Conservation (phyloP, 2,329 filamentous ascomycete genomes). For the Aureobasidium sp. region DNA sequence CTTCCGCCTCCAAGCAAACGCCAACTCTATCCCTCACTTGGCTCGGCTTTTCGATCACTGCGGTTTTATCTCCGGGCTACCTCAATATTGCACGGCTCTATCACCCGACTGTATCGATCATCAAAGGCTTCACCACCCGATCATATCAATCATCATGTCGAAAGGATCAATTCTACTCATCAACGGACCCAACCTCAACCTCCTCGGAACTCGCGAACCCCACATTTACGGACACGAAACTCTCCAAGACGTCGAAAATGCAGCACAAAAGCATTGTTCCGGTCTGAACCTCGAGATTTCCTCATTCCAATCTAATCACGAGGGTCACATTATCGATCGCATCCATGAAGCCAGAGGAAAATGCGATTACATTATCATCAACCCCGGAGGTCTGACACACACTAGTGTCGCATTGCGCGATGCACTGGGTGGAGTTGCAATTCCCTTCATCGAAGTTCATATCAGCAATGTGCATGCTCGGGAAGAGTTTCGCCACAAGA, state of each 20-base stretch:
- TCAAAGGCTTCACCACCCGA: too few species aligned
- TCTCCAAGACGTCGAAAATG: conserved; percentile 50
- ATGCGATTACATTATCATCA: conserved; percentile 62
- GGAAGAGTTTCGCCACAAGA: conserved; percentile 60
- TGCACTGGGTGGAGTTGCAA: conserved; percentile 57
- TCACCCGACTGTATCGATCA: too few species aligned
- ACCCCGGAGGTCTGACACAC: conserved; percentile 67
- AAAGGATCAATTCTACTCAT: conserved; percentile 53
- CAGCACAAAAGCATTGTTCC: conserved; percentile 39
- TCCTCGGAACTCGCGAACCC: conserved; percentile 67
- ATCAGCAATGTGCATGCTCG: conserved; percentile 65
- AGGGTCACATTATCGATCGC: conserved; percentile 64
- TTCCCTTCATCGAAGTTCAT: conserved; percentile 71
- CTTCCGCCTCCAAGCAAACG: too few species aligned
- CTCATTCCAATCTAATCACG: conserved; percentile 68
- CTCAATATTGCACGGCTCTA: too few species aligned
- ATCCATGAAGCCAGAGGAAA: conserved; percentile 51
- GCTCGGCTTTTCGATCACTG: too few species aligned
- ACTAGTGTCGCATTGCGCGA: conserved; percentile 70
- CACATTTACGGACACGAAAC: conserved; percentile 63
- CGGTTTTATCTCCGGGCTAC: too few species aligned
- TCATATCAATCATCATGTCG: neutral
- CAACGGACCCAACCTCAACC: conserved; percentile 75
- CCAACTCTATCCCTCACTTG: too few species aligned
- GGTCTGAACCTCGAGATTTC: conserved; percentile 31